phyloP scores from a whole-genome alignment of 768 basidiomycete species.

The Serpula lacrymans region DNA sequence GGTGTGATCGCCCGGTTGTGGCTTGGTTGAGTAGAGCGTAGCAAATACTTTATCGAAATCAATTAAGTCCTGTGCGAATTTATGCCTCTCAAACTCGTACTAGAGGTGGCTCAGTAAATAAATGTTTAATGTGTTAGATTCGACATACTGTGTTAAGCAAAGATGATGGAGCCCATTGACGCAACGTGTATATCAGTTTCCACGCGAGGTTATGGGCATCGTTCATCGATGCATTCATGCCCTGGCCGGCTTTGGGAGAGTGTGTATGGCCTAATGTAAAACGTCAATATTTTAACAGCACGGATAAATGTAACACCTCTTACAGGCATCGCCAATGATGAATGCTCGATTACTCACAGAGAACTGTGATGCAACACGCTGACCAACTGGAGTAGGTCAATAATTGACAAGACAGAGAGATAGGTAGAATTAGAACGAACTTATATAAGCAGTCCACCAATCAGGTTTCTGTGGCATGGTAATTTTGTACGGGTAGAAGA shows the following conservation, averaged over 20 bases:
- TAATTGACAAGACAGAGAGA: not conserved
- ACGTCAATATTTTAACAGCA: no score
- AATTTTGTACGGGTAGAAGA: slow-evolving; percentile 29
- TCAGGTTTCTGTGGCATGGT: slow-evolving; percentile 19
- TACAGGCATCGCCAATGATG: slow-evolving; percentile 40
- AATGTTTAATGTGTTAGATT: not conserved
- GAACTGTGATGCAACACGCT: slow-evolving; percentile 38
- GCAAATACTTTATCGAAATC: slow-evolving; percentile 39
- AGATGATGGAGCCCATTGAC: slow-evolving; percentile 16
- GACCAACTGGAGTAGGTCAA: slow-evolving; percentile 28
- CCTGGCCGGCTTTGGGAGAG: slow-evolving; percentile 30
- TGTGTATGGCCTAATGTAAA: no score
- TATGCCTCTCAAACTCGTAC: slow-evolving; percentile 39
- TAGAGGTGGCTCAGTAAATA: no score
- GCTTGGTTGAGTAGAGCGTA: slow-evolving; percentile 36
- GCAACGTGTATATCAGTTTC: slow-evolving; percentile 34
- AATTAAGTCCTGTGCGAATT: slow-evolving; percentile 38
- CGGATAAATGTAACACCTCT: no score
- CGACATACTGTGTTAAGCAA: not conserved
- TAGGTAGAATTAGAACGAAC: slow-evolving; percentile 10
- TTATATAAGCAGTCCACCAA: slow-evolving; percentile 39
- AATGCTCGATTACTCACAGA: slow-evolving; percentile 33
- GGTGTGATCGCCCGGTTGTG: slow-evolving; percentile 22
- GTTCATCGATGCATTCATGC: slow-evolving; percentile 34
- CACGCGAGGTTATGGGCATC: not conserved